phyloP scores from a whole-genome alignment of 1,139 yeast species.

The Tardiomyces depauwii region DNA sequence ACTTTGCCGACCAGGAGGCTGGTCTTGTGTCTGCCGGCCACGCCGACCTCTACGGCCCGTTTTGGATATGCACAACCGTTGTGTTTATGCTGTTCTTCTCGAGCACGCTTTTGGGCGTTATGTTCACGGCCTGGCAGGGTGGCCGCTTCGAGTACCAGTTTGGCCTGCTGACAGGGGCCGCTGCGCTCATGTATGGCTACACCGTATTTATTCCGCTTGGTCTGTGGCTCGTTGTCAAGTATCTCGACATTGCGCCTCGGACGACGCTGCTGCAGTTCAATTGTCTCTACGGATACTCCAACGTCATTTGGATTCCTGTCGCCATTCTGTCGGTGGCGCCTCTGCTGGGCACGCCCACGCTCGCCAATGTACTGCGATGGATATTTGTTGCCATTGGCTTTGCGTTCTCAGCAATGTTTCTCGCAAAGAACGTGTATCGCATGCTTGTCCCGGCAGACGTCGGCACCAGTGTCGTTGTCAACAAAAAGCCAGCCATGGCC shows the following conservation, averaged over 20 bases:
- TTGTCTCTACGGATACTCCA: constrained; percentile 71
- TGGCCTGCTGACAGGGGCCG: constrained; percentile 52
- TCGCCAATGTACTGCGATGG: constrained; percentile 30
- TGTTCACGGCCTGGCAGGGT: constrained; percentile 31
- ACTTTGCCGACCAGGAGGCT: constrained; percentile 18
- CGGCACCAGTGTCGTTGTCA: constrained; percentile 11
- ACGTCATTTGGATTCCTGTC: constrained; percentile 69
- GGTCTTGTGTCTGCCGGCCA: constrained; percentile 27
- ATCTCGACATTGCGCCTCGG: constrained; percentile 25
- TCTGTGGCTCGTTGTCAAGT: constrained; percentile 39
- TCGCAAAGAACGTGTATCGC: constrained; percentile 24
- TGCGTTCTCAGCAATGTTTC: constrained; percentile 24
- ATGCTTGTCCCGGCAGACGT: constrained; percentile 14
- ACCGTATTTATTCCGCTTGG: constrained; percentile 49
- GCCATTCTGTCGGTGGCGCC: constrained; percentile 43
- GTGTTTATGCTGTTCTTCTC: constrained; percentile 64
- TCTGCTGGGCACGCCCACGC: constrained; percentile 15
- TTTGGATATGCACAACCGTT: constrained; percentile 77
- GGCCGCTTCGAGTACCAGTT: constrained; percentile 47
- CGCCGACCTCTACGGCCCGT: constrained; percentile 66
- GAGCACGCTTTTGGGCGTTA: constrained; percentile 49
- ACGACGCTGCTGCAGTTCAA: constrained; percentile 31
- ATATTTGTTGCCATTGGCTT: constrained; percentile 26
- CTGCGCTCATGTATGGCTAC: constrained; percentile 61
- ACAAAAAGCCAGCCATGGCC: constrained; percentile 18